Evolutionary conservation across 2,329 filamentous ascomycete genomes (phyloP), one percentile per base, ranked within the genome.

Genomic region (Coleophoma cylindrospora): DNA sequence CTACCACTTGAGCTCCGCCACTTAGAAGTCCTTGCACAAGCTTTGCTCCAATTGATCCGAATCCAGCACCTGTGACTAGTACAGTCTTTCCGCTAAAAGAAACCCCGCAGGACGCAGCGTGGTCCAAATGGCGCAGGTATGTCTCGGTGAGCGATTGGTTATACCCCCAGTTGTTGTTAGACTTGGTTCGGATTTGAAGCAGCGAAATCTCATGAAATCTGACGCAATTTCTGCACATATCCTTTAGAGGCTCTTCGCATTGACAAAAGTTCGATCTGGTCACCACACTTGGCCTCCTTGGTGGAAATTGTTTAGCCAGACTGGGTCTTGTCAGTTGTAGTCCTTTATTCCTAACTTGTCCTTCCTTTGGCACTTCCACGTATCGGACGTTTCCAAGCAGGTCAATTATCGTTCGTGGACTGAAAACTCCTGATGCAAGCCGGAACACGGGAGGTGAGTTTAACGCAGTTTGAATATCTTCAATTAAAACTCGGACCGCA

Each of bases 21-120:
- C 88, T 94, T 69, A 97, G 89, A 54, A 97, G 79, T 52, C 91
- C 91, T 69, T 96, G 90, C 13, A 97, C 79, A 45, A 97, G 91
- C 64, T 96, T 91, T 34, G 91, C 91, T 67, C 91, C 92, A 59
- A 97, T 97, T 47, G 92, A 97, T 40, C 92, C 92, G 56, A 90
- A 91, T 70, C 92, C 92, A 57, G 92, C 92, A 72, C 92, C 92
- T 53, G 92, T 97, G 89, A 97, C 96, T 57, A 97, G 81, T 38
- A 88, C 91, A 64, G 95, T 88, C 77, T 95, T 96, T 72, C 86
- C 89, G 66, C 89, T 80, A 75, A 94, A 96, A 45, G 83, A 91
- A 51, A 96, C 83, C n/a, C n/a, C n/a, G n/a, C n/a, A n/a, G n/a
- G 34, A 36, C 34, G 34, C 34, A n/a, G 34, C 34, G n/a, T 36